phyloP scores from a whole-genome alignment of 2,329 filamentous ascomycete genomes.

The Trichoderma sp. region DNA sequence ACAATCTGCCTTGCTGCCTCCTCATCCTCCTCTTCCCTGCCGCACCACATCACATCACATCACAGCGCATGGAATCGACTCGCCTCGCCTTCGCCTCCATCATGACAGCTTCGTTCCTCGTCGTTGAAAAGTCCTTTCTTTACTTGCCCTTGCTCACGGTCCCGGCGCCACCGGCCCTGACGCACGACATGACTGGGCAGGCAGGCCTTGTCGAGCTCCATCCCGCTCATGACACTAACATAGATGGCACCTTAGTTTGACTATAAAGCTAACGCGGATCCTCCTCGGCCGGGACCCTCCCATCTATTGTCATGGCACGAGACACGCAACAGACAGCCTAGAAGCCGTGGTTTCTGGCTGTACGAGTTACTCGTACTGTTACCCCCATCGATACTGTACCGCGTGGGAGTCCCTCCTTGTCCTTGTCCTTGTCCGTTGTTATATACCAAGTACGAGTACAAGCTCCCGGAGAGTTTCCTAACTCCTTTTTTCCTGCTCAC shows the following conservation, averaged over 20 bases:
- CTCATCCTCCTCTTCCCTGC: neutral
- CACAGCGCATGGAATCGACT: neutral
- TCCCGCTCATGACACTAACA: constrained; percentile 19
- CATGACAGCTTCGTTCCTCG: constrained; percentile 6
- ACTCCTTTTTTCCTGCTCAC: neutral
- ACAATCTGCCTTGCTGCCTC: neutral
- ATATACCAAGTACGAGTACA: neutral
- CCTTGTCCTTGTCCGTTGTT: neutral
- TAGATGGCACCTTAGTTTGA: constrained; percentile 22
- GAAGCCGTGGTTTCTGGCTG: neutral
- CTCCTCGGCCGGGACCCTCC: constrained; percentile 30
- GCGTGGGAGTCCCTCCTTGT: neutral
- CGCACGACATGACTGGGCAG: constrained; percentile 17
- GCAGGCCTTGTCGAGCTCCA: constrained; percentile 24
- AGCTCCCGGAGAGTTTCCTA: neutral
- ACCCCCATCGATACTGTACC: neutral
- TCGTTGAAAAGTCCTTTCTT: neutral
- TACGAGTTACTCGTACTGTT: neutral
- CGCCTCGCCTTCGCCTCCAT: neutral
- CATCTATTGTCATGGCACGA: constrained; percentile 42
- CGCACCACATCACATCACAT: neutral
- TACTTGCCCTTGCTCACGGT: constrained; percentile 6
- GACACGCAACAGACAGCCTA: constrained; percentile 35
- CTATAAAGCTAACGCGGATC: constrained; percentile 43
- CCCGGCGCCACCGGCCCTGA: constrained; percentile 14